phyloP scores from a whole-genome alignment of 2,329 filamentous ascomycete species.

The Arthrobotrys sinensis region DNA sequence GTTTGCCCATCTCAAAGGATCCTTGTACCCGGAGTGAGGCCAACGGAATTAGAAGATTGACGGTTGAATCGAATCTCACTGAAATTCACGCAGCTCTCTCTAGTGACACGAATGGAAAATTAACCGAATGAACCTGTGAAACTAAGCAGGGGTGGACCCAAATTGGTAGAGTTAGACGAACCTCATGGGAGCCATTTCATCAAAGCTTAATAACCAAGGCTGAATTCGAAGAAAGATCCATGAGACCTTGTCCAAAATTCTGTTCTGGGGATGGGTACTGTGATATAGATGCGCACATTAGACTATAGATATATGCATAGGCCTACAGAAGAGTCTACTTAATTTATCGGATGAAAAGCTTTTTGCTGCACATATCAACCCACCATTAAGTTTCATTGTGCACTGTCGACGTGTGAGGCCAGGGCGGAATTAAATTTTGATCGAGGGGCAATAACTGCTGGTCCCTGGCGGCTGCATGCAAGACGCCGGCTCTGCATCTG shows the following conservation, averaged over 20 bases:
- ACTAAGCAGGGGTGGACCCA: conserved; percentile 45
- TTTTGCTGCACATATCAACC: conserved; percentile 21
- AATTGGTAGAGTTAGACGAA: conserved; percentile 55
- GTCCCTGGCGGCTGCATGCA: conserved; percentile 31
- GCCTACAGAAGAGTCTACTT: background rate
- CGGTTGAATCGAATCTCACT: conserved; percentile 20
- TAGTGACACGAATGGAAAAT: conserved; percentile 33
- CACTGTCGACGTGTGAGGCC: background rate
- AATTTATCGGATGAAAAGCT: conserved; percentile 23
- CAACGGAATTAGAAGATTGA: background rate
- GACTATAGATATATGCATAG: background rate
- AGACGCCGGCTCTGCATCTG: conserved; percentile 1
- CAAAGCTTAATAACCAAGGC: conserved; percentile 30
- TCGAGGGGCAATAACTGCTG: conserved; percentile 16
- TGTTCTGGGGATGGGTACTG: background rate
- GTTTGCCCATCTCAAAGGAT: conserved; percentile 1
- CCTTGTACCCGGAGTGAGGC: conserved; percentile 14
- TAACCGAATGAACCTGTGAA: conserved; percentile 47
- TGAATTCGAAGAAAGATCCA: conserved; percentile 5
- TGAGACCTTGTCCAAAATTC: conserved; percentile 22
- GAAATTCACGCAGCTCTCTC: conserved; percentile 42
- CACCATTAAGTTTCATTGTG: conserved; percentile 12
- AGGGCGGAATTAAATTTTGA: conserved; percentile 13
- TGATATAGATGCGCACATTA: conserved; percentile 22
- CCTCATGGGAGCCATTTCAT: conserved; percentile 5